Evolutionary conservation across 2,329 filamentous ascomycete species (phyloP), one percentile per base, ranked within the genome.

Genomic region (Elsinoe arachidis): DNA sequence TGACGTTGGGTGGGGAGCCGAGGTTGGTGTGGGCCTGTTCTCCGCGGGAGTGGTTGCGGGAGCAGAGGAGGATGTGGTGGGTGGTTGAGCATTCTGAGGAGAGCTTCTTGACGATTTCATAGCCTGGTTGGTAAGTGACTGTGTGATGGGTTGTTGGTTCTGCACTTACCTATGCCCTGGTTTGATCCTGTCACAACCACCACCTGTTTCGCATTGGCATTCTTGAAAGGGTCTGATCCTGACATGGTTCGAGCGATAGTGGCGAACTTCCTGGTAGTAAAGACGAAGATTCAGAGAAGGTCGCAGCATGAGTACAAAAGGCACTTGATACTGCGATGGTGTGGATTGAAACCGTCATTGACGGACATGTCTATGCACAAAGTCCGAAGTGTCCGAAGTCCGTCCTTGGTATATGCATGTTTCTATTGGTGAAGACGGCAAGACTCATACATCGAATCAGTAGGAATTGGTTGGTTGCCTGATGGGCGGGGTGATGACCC

Each of bases 41-140:
- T 34, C 33, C 52, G 21, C 34, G 33, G 35, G 52, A 21, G 10
- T 41, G n/a, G 19, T 15, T 30, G n/a, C 52, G 52, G 17, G 52
- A 17, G 33, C 33, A 55, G 17, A 55, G 52, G 9, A 55, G 52
- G 52, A 55, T 43, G 23, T 55, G 52, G 17, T 55, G 52, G n/a
- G 52, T 55, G 17, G 21, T 37, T 26, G 52, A 17, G 34, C 43
- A 37, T 23, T 37, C 21, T 3, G 34, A 14, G 6, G 34, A 55
- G 7, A 55, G 52, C 17, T 30, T 39, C 52, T 55, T 55, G 34
- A 43, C 52, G 19, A 39, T 55, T 17, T 55, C 52, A 19, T 55
- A 55, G 10, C 52, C 52, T 55, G 5, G 3, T 19, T 21, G 12
- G 7, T 43, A 19, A n/a, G 7, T 21, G 39, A 19, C 4, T 19